Evolutionary conservation across 352 stramenopile species (phyloP).

Genomic region (Phytopythium boreale): DNA sequence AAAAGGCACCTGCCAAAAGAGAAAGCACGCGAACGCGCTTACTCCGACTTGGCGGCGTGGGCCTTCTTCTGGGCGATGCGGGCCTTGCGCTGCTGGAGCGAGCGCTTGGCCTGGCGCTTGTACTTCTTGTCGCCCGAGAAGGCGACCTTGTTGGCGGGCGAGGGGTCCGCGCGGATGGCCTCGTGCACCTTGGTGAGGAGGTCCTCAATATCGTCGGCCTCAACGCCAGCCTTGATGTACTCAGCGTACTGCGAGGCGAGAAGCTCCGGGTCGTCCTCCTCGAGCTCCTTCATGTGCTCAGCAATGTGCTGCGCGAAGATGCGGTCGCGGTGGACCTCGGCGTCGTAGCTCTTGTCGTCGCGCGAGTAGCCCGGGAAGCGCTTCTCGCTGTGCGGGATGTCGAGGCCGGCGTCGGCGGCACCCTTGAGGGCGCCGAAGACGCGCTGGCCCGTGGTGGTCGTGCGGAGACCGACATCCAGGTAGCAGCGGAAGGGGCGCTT

Average conservation of each 20-base stretch:
- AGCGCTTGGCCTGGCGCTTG: conserved; percentile 93
- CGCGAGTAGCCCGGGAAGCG: conserved; percentile 99
- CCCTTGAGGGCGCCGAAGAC: conserved; percentile 99
- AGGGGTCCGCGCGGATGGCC: conserved; percentile 97
- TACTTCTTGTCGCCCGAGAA: conserved; percentile 93
- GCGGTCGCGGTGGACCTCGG: conserved; percentile 95
- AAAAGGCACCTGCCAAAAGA: not conserved
- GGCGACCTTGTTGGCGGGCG: conserved; percentile 89
- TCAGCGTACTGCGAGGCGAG: conserved; percentile 96
- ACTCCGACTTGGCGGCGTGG: conserved; percentile 62
- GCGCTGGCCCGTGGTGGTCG: conserved; percentile 97
- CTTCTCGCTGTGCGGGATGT: conserved; percentile 99
- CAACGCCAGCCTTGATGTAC: conserved; percentile 93
- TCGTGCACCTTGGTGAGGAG: conserved; percentile 95
- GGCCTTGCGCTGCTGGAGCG: conserved; percentile 93
- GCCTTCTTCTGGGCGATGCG: conserved; percentile 97
- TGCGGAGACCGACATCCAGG: conserved; percentile 97
- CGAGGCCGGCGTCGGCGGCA: conserved; percentile 96
- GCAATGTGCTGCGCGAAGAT: conserved; percentile 98
- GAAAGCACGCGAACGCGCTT: conserved; percentile 11
- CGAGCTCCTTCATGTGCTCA: conserved; percentile 99
- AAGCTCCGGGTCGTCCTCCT: conserved; percentile 99
- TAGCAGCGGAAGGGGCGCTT: conserved; percentile 98
- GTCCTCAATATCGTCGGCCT: conserved; percentile 91
- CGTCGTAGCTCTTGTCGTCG: conserved; percentile 98